Base-by-base conservation (phyloP, 192 early-diverging fungal species). In the Rhizoclosmatium globosum region DNA sequence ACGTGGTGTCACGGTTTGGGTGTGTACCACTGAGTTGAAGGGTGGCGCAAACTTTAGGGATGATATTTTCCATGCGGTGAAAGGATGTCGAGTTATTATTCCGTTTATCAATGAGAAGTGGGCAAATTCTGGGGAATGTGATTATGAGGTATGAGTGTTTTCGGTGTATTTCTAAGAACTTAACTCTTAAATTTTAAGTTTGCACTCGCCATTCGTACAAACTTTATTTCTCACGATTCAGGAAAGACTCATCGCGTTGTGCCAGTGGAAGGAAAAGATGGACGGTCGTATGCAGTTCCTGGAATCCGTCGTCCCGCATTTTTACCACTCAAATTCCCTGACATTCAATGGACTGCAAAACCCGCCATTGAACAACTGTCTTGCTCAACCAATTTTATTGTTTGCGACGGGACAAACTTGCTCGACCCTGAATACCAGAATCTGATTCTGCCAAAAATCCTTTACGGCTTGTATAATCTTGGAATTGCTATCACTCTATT, bases 91-190 rank as follows among this genome's bases (percentile, higher is more conserved):
- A 44, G 66, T 79, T 7, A 38, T 79, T 23, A 50, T 79, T 19
- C 57, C 77, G 38, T 71, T 79, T 17, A 47, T 79, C 53, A 79
- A 71, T 44, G 15, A 58, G 17, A 68, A 61, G 23, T 79, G 77
- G 77, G 19, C n/a, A 17, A 41, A 71, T 0, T 71, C 67, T 39
- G 77, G 77, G n/a, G 77, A 79, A 79, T 79, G 77, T 48, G 64
- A 79, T 50, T 3, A 21, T 45, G 77, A 79, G 50, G 71, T 71
- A 31, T 31, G 0, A 0, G 31, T 31, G 31, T 31, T 0, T 31
- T 31, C 31, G 31, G 31, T 0, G 31, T 31, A 31, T 31, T 31
- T 31, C 31, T 31, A 31, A 31, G 31, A 31, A 31, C 31, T 31
- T 31, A 31, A 31, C 31, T 31, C 31, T 31, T 31, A 31, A 31